Evolutionary conservation across 2,329 filamentous ascomycete species (phyloP), one percentile per base, ranked within the genome.

Genomic region (Trichoderma oligosporum): DNA sequence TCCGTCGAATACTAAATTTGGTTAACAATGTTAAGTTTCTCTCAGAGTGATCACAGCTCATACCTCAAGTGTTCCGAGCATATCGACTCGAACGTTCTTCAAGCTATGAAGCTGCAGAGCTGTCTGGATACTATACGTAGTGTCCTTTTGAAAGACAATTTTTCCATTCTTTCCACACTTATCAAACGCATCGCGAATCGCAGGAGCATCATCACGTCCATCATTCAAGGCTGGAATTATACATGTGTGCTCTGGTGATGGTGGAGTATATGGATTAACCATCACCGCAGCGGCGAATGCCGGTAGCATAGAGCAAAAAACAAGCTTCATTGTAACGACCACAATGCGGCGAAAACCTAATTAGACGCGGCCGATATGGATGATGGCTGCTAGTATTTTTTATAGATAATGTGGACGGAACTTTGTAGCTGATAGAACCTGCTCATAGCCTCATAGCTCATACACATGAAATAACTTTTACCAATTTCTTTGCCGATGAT

Each of bases 101-200:
- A 52, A 39, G 16, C 31, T 31, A 12, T 52, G 48, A 2, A 52
- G 12, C n/a, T 52, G 48, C 27, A 52, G 36, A 27, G 7, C 36
- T 0, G 48, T 52, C 24, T 52, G 48, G n/a, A 52, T 29, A 22
- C 48, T 52, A 25, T 52, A 52, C 2, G 24, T 52, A 7, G 48
- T 52, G 16, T 52, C 35, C 22, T 52, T 41, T 41, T 52, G 35
- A 5, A 52, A 52, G 2, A 41, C 20, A 29, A 52, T 24, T 25
- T 41, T 52, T 9, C 48, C 48, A n/a, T 52, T 52, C 4, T 31
- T 52, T n/a, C 48, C 48, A 27, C 48, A 52, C 5, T 41, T 39
- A 18, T 25, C 16, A 29, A 52, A 52, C 24, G 48, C 48, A 4
- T 52, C 16, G 16, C 48, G 48, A 16, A 52, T 52, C 11, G 48